phyloP scores from a whole-genome alignment of 2,329 filamentous ascomycete species.

The Diaporthe eres region DNA sequence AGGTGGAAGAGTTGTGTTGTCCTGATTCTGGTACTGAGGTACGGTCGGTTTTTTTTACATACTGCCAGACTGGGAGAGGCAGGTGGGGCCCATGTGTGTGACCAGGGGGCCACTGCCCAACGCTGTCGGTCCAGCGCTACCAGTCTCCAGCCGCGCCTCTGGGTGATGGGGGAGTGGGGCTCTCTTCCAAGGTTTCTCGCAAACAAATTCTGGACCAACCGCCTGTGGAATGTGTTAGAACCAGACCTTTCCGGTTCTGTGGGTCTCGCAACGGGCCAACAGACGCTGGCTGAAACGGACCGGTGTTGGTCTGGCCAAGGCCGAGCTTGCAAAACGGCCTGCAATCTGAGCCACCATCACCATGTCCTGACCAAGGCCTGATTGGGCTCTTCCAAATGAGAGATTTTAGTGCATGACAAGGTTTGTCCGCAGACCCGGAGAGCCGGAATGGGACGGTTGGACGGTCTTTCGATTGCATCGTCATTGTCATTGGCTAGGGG shows the following conservation, averaged over 20 bases:
- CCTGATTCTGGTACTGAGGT: too few species aligned
- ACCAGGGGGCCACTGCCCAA: conserved; percentile 18
- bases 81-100: conserved; percentile 23
- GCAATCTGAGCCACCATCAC: conserved; percentile 28
- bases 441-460: conserved; percentile 22
- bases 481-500: conserved; percentile 25
- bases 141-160: conserved; percentile 4
- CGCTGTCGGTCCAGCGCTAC: conserved; percentile 19
- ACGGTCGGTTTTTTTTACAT: too few species aligned
- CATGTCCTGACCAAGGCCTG: conserved; percentile 23
- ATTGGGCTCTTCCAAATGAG: conserved; percentile 31
- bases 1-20: too few species aligned
- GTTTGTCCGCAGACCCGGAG: conserved; percentile 18
- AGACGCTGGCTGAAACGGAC: conserved; percentile 37
- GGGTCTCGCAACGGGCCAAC: conserved; percentile 11
- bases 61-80: background rate
- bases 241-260: background rate
- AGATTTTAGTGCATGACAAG: conserved; percentile 31
- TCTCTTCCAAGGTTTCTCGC: background rate
- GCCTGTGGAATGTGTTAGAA: conserved; percentile 21
- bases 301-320: conserved; percentile 34
- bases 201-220: background rate
- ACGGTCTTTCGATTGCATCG: conserved; percentile 26
- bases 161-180: conserved; percentile 26
- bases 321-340: conserved; percentile 35